Conservation (phyloP, 2,329 filamentous ascomycete genomes). For the Paraphoma sp. region DNA sequence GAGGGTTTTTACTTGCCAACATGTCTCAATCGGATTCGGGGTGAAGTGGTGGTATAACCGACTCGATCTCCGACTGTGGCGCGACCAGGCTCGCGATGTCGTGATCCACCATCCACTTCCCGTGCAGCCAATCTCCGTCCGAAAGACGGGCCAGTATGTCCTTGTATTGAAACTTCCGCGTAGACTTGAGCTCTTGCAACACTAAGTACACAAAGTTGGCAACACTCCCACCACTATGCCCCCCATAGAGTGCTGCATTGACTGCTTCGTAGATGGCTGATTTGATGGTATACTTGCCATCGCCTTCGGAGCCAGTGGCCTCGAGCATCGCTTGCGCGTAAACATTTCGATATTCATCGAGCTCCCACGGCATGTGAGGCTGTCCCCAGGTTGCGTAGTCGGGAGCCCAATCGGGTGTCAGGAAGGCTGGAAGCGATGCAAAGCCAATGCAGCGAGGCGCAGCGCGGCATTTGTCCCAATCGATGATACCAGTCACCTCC, state of each 20-base stretch:
- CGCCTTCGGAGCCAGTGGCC: constrained; percentile 4
- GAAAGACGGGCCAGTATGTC: neutral
- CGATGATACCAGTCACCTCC: constrained; percentile 25
- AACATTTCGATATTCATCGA: constrained; percentile 11
- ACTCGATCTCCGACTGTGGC: neutral
- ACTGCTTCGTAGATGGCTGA: constrained; percentile 4
- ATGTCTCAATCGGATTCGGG: neutral
- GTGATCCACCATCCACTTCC: neutral
- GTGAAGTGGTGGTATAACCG: neutral
- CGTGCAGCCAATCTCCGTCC: neutral
- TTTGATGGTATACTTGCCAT: constrained; percentile 12
- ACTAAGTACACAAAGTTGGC: neutral
- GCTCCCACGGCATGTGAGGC: neutral
- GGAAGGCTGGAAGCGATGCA: constrained; percentile 12
- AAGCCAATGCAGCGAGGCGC: constrained; percentile 17
- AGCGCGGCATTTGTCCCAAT: constrained; percentile 16
- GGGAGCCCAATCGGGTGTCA: constrained; percentile 11
- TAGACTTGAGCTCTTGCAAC: neutral
- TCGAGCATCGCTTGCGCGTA: constrained; percentile 13
- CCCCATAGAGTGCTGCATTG: constrained; percentile 1
- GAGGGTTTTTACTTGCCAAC: neutral
- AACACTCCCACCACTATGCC: neutral
- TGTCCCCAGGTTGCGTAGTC: neutral
- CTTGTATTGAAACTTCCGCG: neutral
- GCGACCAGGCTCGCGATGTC: neutral